Evolutionary conservation across 257 asterid species (phyloP).

Genomic region (Nicotiana benthamiana): DNA sequence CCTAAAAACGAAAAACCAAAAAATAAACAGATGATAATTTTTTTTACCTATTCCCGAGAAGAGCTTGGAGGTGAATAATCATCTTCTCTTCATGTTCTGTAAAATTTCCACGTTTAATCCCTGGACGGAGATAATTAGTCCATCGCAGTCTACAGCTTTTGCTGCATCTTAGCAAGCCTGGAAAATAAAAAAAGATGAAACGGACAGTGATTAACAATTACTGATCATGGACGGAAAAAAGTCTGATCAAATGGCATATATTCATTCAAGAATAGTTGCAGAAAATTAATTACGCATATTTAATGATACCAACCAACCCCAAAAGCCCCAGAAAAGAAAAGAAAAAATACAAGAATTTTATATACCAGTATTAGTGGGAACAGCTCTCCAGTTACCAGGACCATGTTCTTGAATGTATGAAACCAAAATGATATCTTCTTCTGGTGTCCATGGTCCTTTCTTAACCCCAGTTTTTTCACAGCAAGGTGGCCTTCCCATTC

Average conservation of each 20-base stretch:
- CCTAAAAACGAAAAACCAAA: neutral
- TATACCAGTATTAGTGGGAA: slow-evolving; percentile 77
- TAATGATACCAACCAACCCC: slow-evolving; percentile 32
- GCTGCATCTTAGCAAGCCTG: slow-evolving; percentile 88
- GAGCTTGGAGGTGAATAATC: slow-evolving; percentile 86
- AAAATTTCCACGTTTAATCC: slow-evolving; percentile 77
- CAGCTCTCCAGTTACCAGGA: slow-evolving; percentile 77
- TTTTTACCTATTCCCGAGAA: slow-evolving; percentile 74
- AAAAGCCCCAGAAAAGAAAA: neutral
- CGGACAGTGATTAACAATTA: neutral
- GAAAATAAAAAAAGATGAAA: neutral
- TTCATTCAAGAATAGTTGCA: slow-evolving; percentile 18
- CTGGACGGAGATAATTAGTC: slow-evolving; percentile 94
- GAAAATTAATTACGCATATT: slow-evolving; percentile 31
- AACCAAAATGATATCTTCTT: slow-evolving; percentile 77
- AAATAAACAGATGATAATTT: neutral
- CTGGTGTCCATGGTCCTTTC: slow-evolving; percentile 96
- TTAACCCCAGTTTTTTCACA: slow-evolving; percentile 68
- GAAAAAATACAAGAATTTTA: too few relatives aligned
- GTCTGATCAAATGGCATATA: neutral
- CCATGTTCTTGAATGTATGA: slow-evolving; percentile 82
- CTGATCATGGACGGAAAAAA: neutral
- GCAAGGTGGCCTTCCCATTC: slow-evolving; percentile 89
- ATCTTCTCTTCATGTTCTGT: slow-evolving; percentile 70
- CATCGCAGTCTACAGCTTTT: slow-evolving; percentile 92